phyloP scores from a whole-genome alignment of 129 eudicot species.

The Escallonia herrerae region DNA sequence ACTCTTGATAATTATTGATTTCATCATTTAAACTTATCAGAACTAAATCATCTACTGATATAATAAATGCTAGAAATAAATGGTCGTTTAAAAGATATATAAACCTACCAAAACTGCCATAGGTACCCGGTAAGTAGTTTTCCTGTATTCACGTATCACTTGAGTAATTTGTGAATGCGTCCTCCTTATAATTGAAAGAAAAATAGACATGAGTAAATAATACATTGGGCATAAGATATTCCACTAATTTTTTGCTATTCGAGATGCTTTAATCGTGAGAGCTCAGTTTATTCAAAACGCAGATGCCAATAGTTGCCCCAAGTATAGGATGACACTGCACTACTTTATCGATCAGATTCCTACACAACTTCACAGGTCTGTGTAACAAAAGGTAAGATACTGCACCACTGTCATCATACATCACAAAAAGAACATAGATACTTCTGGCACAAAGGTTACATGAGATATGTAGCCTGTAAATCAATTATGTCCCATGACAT shows the following conservation, averaged over 20 bases:
- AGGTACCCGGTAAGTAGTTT: conserved; percentile 77
- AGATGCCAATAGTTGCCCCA: too few relatives aligned
- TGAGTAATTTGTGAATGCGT: conserved; percentile 89
- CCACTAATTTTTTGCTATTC: not conserved
- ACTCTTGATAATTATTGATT: not conserved
- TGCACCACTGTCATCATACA: too few relatives aligned
- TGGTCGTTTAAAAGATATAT: not conserved
- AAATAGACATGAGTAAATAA: not conserved
- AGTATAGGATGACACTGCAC: too few relatives aligned
- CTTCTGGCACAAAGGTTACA: too few relatives aligned
- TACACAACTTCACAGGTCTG: too few relatives aligned
- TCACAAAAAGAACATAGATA: too few relatives aligned
- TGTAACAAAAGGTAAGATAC: too few relatives aligned
- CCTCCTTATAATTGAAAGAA: conserved; percentile 50
- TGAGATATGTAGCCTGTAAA: too few relatives aligned
- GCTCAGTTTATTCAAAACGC: too few relatives aligned
- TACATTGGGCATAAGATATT: not conserved
- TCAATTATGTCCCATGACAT: too few relatives aligned
- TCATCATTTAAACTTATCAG: not conserved
- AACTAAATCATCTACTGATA: not conserved
- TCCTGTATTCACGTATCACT: conserved; percentile 75
- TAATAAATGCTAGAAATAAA: not conserved
- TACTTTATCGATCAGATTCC: too few relatives aligned
- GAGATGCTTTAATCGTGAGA: too few relatives aligned
- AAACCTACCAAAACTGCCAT: conserved; percentile 85